Base-by-base conservation (phyloP, 345 rosid genomes). In the Kandelia obovata region DNA sequence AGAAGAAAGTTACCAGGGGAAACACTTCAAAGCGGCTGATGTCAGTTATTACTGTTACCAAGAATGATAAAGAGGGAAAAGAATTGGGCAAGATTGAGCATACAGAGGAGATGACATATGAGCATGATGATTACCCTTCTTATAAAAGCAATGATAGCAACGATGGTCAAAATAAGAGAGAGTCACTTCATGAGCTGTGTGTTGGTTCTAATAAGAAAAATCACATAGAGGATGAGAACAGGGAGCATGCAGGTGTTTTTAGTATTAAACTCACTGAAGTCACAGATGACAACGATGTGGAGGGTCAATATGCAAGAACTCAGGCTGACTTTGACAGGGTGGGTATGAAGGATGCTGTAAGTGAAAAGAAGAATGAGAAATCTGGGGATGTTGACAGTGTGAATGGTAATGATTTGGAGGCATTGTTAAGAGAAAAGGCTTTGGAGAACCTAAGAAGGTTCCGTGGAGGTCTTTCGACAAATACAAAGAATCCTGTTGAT, bases 371-470 rank as follows among this genome's bases (percentile, higher is more conserved):
- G 59, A 77, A 55, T 62, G 72, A 71, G 68, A 74, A 35, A 75
- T 71, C 77, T 61, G 57, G 58, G 65, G 59, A 53, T 47, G 62
- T 51, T 31, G 77, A 46, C 72, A 43, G 67, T 71, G 31, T 68
- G 63, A 71, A 62, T 55, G 75, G 69, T 73, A 80, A 83, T 56
- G 83, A 89, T 76, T 61, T 91, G 61, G 97, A 91, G 88, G 71
- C 83, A 16, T 72, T 82, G 75, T 80, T 91, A 72, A 84, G 92
- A 75, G 72, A 80, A 68, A 86, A 77, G 81, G 98, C 98, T 19
- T 68, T 94, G 71, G 95, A 88, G 81, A 94, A 89, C 72, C 78
- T 89, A 2, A 89, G 73, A 78, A 85, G 77, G 74, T 88, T 89
- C 65, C 87, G 89, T 34, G 88, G 84, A 35, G 75, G 71, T 13